Evolutionary conservation across 352 stramenopile genomes (phyloP), one percentile per base, ranked within the genome.

Genomic region (Pythium guiyangense): DNA sequence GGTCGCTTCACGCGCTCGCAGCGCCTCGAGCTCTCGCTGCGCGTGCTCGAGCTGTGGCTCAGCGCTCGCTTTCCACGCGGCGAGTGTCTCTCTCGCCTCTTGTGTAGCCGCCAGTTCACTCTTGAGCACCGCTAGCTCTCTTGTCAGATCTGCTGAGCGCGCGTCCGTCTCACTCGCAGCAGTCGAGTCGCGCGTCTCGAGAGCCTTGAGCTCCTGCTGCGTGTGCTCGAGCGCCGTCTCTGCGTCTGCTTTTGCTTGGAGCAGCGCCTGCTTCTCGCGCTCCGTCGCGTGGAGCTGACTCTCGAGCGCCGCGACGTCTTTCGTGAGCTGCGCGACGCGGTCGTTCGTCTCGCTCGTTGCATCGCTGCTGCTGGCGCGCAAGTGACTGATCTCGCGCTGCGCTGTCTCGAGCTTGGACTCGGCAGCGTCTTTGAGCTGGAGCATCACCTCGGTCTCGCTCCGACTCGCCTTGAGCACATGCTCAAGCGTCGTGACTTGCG

Each of bases 371-470:
- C 14, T 49, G 18, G 4, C 27, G 39, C 11, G 18, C 35, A 37
- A 34, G 4, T 10, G n/a, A 15, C 27, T 31, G 35, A 47, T 35
- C 40, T 52, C 27, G n/a, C 31, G 6, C 20, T 52, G 22, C 29
- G 22, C 26, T 34, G 40, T 12, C 42, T 58, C 18, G 26, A 31
- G 14, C 52, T 51, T 15, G 26, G 25, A 18, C 52, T 66, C 44
- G 14, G 22, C n/a, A 17, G 10, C 14, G n/a, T n/a, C 20, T 39
- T 72, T 75, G 1, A 58, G 53, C 34, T 49, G 57, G 51, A 58
- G 17, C 20, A 70, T 37, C 6, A 12, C 22, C 2, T 63, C 46
- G 0, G 56, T 70, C 42, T 72, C 64, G 20, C 15, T 51, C 8
- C 64, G 61, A 57, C 34, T 18, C 14, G 34, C 25, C n/a, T 51